These are phyloP conservation scores for Paramecium biaurelia DNA, from an alignment of 73 alveolate genomes.

Conservation along the genomic window DNA sequence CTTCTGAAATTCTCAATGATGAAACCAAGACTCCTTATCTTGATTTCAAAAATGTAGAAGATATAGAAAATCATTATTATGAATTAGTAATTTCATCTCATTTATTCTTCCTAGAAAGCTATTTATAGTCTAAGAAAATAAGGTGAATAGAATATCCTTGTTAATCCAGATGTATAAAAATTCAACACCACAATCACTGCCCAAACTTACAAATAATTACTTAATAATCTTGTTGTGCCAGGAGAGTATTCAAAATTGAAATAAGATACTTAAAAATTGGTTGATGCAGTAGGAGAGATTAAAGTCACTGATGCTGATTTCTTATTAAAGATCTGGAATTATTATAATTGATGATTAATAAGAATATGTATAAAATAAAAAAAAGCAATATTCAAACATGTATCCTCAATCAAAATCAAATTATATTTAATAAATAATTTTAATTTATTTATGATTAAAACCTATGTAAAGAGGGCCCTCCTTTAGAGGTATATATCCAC, in stretches of 20 bases:
- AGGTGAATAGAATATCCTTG: background rate
- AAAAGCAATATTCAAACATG: background rate
- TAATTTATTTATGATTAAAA: background rate
- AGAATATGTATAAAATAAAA: background rate
- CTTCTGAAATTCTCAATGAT: background rate
- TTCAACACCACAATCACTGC: slow-evolving; percentile 28
- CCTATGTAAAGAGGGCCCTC: background rate
- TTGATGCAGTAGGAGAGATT: slow-evolving; percentile 33
- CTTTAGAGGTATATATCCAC: background rate
- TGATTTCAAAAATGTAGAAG: background rate
- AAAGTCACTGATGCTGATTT: slow-evolving; percentile 20
- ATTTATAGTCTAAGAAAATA: background rate
- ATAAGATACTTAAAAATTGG: slow-evolving; percentile 12
- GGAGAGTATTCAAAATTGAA: background rate
- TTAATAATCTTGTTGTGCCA: background rate
- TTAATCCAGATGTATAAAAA: background rate
- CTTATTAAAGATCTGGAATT: slow-evolving; percentile 35
- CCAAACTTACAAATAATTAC: background rate
- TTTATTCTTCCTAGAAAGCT: background rate
- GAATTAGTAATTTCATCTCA: background rate
- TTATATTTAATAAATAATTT: background rate
- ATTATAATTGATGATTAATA: slow-evolving; percentile 26
- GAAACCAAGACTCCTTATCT: background rate
- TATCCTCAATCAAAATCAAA: background rate
- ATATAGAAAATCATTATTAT: slow-evolving; percentile 5